phyloP scores from a whole-genome alignment of 2,329 filamentous ascomycete genomes.

The Epicoccum nigrum region DNA sequence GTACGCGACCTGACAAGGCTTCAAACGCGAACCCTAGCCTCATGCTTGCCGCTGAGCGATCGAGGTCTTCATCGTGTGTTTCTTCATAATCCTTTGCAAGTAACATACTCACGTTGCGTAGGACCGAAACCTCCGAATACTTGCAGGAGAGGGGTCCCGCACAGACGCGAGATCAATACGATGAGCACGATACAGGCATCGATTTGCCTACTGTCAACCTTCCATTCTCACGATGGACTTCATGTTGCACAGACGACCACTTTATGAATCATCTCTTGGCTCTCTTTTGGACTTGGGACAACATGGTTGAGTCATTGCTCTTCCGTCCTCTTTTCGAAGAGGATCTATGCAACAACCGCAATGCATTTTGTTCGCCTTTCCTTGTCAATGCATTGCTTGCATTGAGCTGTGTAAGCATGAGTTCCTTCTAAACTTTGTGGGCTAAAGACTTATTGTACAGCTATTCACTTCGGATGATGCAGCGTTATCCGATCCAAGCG shows the following conservation, averaged over 20 bases:
- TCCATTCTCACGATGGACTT: background rate
- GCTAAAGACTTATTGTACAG: background rate
- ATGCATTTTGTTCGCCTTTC: background rate
- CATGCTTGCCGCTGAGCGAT: background rate
- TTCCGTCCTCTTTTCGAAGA: slow-evolving; percentile 1
- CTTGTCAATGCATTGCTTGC: slow-evolving; percentile 4
- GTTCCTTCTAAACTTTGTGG: background rate
- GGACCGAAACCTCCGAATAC: background rate
- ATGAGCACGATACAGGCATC: background rate
- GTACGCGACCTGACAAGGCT: background rate
- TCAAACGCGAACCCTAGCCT: background rate
- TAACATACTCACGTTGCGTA: background rate
- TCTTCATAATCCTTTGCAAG: background rate
- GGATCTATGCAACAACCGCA: background rate
- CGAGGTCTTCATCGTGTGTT: background rate
- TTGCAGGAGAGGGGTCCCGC: background rate
- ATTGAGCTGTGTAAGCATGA: background rate
- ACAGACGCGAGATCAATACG: background rate
- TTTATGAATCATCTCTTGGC: background rate
- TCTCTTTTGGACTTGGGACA: slow-evolving; percentile 1
- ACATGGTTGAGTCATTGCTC: background rate
- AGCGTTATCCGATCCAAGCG: background rate
- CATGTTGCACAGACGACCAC: background rate
- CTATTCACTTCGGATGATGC: background rate
- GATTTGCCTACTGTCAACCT: background rate